Base-by-base conservation (phyloP, 1,284 basidiomycete species). In the Ustilago nuda region DNA sequence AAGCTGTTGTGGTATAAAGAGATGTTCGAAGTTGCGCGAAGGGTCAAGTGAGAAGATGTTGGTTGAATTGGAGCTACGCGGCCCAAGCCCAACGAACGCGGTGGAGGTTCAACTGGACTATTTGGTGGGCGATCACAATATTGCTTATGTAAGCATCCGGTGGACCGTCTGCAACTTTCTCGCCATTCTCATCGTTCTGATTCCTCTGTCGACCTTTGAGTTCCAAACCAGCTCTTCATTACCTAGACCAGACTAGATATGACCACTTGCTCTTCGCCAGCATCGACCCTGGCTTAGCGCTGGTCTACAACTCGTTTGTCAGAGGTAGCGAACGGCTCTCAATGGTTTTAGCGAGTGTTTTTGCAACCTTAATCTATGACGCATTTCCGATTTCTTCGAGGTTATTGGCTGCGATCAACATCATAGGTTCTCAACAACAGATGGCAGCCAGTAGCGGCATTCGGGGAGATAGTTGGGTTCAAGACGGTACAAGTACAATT, bases 61-160 rank as follows among this genome's bases (percentile, higher is more conserved):
- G 70, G 64, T 72, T 66, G 51, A 48, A 32, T 53, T 27, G 33
- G 51, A 63, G 59, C 56, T 67, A 64, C 70, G 70, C 70, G 70
- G 70, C 70, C 65, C 61, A 54, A 66, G 69, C 64, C 36, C 41
- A 58, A 55, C 56, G n/a, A 9, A 72, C 70, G 70, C 70, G 70
- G 70, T 72, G 70, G 70, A 72, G 70, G 70, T 72, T 60, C 50
- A 45, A 60, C 17, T 48, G 23, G 46, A 54, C 37, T 57, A 43
- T 41, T 37, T 19, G 7, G 8, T 8, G 48, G 33, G 64, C 70
- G 70, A 72, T 72, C 70, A 72, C 70, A 53, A n/a, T 36, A 8
- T 19, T 62, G 69, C 56, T 72, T 72, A 72, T 43, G 36, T 72
- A 72, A 72, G 64, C 70, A 60, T 9, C 30, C 12, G n/a, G 2